A percentile compares a stretch with the other conserved stretches of the same genome.
These are phyloP conservation scores for Musa troglodytarum DNA, from an alignment of 176 grass and related monocot genomes.

Conservation along the genomic window DNA sequence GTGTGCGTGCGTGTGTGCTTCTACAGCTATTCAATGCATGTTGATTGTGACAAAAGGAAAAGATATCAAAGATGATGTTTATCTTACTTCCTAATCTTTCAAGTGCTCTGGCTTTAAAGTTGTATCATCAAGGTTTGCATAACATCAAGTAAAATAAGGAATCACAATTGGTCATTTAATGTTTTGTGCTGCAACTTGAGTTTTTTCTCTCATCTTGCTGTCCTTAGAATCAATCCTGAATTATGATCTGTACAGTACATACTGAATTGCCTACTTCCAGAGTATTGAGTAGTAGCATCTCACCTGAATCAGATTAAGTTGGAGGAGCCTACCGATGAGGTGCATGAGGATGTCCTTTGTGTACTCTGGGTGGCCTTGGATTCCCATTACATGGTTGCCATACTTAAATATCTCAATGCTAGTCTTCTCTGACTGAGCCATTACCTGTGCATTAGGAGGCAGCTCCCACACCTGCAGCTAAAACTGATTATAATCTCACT, in stretches of 20 bases:
- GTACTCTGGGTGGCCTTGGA: slow-evolving; percentile 92
- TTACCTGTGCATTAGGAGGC: slow-evolving; percentile 43
- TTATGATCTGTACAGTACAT: too few relatives aligned
- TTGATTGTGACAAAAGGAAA: too few relatives aligned
- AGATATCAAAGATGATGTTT: not conserved
- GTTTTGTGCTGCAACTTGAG: too few relatives aligned
- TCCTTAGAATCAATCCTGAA: too few relatives aligned
- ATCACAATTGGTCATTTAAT: not conserved
- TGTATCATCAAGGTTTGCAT: not conserved
- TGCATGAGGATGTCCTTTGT: slow-evolving; percentile 80
- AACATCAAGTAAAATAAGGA: not conserved
- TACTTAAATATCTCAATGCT: slow-evolving; percentile 75
- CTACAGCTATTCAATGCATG: too few relatives aligned
- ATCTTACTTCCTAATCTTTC: not conserved
- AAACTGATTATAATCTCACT: not conserved
- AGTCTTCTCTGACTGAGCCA: slow-evolving; percentile 64
- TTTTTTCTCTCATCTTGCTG: too few relatives aligned
- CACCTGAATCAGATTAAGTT: slow-evolving; percentile 50
- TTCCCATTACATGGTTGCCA: slow-evolving; percentile 59
- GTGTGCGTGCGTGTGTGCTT: too few relatives aligned
- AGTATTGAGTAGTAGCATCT: not conserved
- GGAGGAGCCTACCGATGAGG: slow-evolving; percentile 66
- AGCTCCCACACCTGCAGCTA: slow-evolving; percentile 52
- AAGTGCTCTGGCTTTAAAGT: not conserved
- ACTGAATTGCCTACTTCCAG: too few relatives aligned